Percentiles rank a stretch among this genome's conserved stretches.
Conservation (phyloP, 805 yeast genomes). For the Yarrowia sp. region DNA sequence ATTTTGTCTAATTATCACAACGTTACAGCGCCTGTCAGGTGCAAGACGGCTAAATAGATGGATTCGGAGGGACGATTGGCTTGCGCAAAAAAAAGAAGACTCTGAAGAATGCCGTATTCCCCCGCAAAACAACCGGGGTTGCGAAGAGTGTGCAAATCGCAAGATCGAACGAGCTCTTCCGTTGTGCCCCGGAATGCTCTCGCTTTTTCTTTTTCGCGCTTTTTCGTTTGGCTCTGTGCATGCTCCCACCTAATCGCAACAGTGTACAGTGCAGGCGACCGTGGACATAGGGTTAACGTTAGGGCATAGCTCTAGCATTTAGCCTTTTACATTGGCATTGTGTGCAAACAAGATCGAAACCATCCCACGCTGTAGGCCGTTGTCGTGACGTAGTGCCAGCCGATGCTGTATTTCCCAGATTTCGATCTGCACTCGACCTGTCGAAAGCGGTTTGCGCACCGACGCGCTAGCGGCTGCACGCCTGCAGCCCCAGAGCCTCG, state of each 20-base stretch:
- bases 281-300: neutral
- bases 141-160: no score
- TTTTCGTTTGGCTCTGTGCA: neutral
- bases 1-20: slow-evolving; percentile 1
- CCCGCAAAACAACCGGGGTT: no score
- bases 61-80: neutral
- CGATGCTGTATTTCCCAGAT: no score
- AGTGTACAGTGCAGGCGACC: neutral
- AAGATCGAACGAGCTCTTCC: no score
- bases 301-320: neutral
- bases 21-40: neutral
- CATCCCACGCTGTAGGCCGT: neutral
- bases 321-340: slow-evolving; percentile 17
- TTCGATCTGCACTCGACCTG: no score
- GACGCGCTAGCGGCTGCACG: no score
- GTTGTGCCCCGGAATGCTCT: no score
- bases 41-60: neutral
- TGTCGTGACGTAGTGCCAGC: neutral
- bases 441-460: no score
- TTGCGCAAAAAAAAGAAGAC: no score
- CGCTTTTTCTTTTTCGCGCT: neutral
- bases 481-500: no score
- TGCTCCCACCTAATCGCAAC: slow-evolving; percentile 1
- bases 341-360: slow-evolving; percentile 17
- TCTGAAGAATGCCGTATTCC: no score